Base-by-base conservation (phyloP, 768 basidiomycete species). In the Baorangia bicolor region DNA sequence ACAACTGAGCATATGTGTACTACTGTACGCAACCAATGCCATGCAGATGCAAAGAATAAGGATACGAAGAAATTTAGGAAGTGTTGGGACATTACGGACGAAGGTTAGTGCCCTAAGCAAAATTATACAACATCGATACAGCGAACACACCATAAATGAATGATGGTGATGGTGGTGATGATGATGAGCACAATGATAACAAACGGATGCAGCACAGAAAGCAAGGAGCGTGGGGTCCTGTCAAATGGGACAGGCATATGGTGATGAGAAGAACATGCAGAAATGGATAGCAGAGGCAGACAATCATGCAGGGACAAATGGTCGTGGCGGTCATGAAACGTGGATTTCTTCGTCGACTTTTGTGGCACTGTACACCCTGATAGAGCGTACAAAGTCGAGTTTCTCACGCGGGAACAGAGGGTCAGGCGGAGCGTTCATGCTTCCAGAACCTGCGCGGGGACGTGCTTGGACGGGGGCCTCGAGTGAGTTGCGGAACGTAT, bases 321-420 rank as follows among this genome's bases (percentile, higher is more conserved):
- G 42, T 49, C 42, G 31, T 50, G 21, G 46, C 20, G 25, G 52
- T 69, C 50, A 65, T 53, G 53, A 44, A 43, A 67, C 21, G 34
- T 67, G 66, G 16, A 60, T 57, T 40, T 72, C 71, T 41, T 67
- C 65, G 34, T 71, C 62, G 25, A 60, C 54, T 64, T 85, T 85
- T 50, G 75, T 67, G 16, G 82, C 82, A 39, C 77, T 69, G 61
- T 77, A 84, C 9, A 85, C 77, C 37, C 75, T 76, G 51, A 85
- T 74, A 11, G 77, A 78, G 39, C 84, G 79, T 3, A 84, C 69
- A 47, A 83, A 77, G 8, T 76, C 74, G 40, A 83, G 70, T 20
- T 78, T 78, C 21, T 78, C 72, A 5, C 60, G 56, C 49, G 69
- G 60, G 44, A 64, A 71, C 38, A 69, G 64, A 38, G 69, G 61